Base-by-base conservation (phyloP, 352 stramenopile species). In the Phytophthora foliorum region DNA sequence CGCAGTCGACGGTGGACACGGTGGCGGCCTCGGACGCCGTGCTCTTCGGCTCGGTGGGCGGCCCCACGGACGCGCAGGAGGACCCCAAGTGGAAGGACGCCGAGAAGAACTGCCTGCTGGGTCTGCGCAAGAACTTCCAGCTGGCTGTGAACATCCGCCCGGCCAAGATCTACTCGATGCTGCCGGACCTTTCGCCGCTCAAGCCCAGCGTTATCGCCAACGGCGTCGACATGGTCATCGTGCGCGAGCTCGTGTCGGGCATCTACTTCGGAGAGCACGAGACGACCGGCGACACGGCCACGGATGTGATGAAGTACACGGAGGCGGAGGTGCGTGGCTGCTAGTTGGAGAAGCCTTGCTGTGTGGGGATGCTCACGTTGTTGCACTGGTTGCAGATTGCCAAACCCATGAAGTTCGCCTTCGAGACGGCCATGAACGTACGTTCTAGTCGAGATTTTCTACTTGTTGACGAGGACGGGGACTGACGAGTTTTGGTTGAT, bases 211-310 rank as follows among this genome's bases (percentile, higher is more conserved):
- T 99, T 70, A 95, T 99, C 34, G 93, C 96, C 19, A 84, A 82
- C 63, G 96, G 97, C 32, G 95, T 99, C 9, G 97, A 99, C 86
- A 98, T 99, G 80, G 98, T 99, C 78, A 98, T 99, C 62, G 97
- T 99, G 29, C 93, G 97, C 50, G 98, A 99, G 73, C 89, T 99
- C 45, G 98, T 98, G 31, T 98, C 97, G 38, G 98, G 98, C 77
- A 98, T 99, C 44, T 99, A 99, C 87, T 99, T 99, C 82, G 98
- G 98, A 57, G 84, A 96, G 56, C 81, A 95, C 75, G 86, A 81
- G 57, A 91, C 84, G 10, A 74, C 88, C 49, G 82, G 81, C 65
- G 80, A 81, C 68, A 82, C 88, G 13, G 83, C 90, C 41, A 87
- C 86, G 49, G 89, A 99, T 73, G 97, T 99, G 53, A 99, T 99